Evolutionary conservation across 2,329 filamentous ascomycete genomes (phyloP).

Genomic region (Penicillium sp.): DNA sequence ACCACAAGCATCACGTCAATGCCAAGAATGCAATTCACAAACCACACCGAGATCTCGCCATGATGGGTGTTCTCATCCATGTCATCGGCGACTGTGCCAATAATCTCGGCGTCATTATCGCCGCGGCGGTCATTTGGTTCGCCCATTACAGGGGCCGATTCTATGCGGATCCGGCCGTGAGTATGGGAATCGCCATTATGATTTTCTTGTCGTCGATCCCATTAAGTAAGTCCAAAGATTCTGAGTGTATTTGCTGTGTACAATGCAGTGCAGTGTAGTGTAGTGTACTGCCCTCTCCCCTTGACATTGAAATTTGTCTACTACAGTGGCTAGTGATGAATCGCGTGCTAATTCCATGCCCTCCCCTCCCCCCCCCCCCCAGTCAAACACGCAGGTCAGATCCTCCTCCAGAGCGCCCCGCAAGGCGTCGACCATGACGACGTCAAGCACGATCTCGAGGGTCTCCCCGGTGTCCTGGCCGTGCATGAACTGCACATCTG

Average conservation of each 20-base stretch:
- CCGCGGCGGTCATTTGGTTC: conserved; percentile 62
- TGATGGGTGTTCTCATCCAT: conserved; percentile 65
- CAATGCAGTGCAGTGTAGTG: no score
- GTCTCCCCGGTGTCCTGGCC: conserved; percentile 53
- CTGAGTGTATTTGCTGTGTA: no score
- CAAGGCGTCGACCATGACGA: conserved; percentile 54
- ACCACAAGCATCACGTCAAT: conserved; percentile 24
- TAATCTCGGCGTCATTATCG: conserved; percentile 65
- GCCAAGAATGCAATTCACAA: conserved; percentile 19
- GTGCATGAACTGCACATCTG: conserved; percentile 13
- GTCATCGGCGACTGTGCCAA: conserved; percentile 66
- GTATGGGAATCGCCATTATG: conserved; percentile 12
- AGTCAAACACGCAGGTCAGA: conserved; percentile 44
- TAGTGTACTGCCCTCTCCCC: no score
- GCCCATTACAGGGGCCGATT: conserved; percentile 50
- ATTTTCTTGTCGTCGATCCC: conserved; percentile 46
- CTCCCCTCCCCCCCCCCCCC: no score
- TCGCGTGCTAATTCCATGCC: no score
- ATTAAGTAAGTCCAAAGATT: conserved; percentile 32
- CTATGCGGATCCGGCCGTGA: conserved; percentile 61
- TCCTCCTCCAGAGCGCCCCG: conserved; percentile 62
- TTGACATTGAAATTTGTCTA: no score
- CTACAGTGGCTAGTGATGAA: no score
- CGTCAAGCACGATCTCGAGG: conserved; percentile 62
- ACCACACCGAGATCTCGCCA: conserved; percentile 53